phyloP scores from a whole-genome alignment of 208 protist genomes.

The Trypanosoma mega region DNA sequence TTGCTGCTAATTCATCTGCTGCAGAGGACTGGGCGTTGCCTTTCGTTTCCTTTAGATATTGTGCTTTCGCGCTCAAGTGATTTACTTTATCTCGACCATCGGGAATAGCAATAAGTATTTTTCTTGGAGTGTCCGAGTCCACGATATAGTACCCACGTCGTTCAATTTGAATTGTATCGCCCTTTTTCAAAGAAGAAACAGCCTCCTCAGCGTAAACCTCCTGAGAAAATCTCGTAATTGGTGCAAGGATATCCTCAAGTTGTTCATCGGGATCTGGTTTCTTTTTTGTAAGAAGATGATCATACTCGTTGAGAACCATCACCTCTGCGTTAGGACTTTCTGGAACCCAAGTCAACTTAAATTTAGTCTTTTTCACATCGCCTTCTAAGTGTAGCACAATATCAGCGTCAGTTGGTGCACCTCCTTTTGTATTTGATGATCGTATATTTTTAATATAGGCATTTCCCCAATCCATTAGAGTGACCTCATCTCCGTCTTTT shows the following conservation, averaged over 20 bases:
- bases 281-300: constrained; percentile 96
- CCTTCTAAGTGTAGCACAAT: constrained; percentile 90
- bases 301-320: constrained; percentile 93
- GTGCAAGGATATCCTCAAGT: constrained; percentile 92
- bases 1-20: constrained; percentile 79
- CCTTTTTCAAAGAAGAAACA: constrained; percentile 80
- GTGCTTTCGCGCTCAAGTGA: constrained; percentile 89
- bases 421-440: constrained; percentile 28
- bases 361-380: constrained; percentile 97
- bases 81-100: constrained; percentile 91
- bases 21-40: constrained; percentile 57
- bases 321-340: constrained; percentile 64
- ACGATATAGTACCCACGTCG: constrained; percentile 98
- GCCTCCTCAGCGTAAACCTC: constrained; percentile 89
- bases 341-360: constrained; percentile 98
- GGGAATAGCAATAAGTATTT: constrained; percentile 82
- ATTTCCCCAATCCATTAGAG: constrained; percentile 99
- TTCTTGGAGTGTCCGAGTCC: constrained; percentile 63
- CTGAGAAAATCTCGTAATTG: constrained; percentile 79
- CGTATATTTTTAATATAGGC: constrained; percentile 85
- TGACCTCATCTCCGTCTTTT: constrained; percentile 96
- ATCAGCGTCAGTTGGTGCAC: constrained; percentile 58
- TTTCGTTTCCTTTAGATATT: constrained; percentile 71
- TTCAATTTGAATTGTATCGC: constrained; percentile 96
- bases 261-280: constrained; percentile 95